Percentiles rank a stretch among this genome's conserved stretches.
Evolutionary conservation across 208 protist species (phyloP).

Genomic region (Spongospora subterranea): DNA sequence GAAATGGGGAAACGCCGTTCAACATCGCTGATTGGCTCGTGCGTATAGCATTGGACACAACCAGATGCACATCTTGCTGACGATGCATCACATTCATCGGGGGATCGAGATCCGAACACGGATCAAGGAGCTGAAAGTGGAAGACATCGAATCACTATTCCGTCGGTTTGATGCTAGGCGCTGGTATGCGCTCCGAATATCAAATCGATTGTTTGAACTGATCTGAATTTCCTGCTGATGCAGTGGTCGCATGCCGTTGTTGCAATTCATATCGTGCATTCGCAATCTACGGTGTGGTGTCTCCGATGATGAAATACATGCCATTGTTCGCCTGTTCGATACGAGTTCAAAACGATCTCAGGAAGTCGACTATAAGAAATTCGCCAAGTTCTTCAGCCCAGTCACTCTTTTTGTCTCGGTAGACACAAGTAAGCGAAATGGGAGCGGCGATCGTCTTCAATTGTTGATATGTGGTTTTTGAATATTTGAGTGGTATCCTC

Average conservation of each 20-base stretch:
- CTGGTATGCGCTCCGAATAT: not conserved
- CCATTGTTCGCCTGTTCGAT: conserved; percentile 32
- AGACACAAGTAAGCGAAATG: conserved; percentile 16
- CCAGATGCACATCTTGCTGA: not conserved
- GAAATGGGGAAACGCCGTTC: not conserved
- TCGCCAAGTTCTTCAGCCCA: conserved; percentile 50
- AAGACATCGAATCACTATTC: conserved; percentile 38
- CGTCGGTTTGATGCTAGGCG: conserved; percentile 4
- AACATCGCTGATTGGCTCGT: not conserved
- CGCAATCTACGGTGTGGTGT: conserved; percentile 8
- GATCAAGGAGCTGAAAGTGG: not conserved
- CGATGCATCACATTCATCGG: conserved; percentile 38
- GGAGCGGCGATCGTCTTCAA: not conserved
- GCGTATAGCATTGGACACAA: not conserved
- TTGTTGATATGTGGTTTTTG: not conserved
- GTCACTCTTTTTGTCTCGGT: conserved; percentile 23
- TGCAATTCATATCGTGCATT: conserved; percentile 56
- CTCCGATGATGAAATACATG: not conserved
- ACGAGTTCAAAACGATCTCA: conserved; percentile 32
- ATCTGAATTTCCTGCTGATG: not conserved
- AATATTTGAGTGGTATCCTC: not conserved
- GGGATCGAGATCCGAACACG: not conserved
- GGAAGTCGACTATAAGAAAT: conserved; percentile 57
- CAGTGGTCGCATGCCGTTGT: conserved; percentile 37
- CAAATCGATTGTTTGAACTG: not conserved